These are phyloP conservation scores for Eutypella sp. DNA, from an alignment of 2,329 filamentous ascomycete genomes.

Conservation along the genomic window DNA sequence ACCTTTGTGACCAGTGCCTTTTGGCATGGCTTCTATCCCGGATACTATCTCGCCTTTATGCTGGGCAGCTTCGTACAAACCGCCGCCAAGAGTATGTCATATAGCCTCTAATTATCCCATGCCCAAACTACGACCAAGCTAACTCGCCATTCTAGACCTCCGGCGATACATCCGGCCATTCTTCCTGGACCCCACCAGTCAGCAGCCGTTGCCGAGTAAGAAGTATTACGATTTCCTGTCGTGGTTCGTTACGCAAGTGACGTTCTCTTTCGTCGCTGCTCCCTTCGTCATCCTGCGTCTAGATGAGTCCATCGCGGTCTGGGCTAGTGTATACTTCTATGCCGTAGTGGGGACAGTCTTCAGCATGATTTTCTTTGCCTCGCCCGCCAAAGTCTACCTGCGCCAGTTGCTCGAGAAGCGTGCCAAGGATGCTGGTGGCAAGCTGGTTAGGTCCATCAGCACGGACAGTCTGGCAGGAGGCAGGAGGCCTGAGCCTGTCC, in stretches of 20 bases:
- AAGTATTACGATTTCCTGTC: constrained; percentile 80
- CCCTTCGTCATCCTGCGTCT: constrained; percentile 84
- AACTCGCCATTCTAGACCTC: constrained; percentile 57
- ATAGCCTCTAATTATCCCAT: background rate
- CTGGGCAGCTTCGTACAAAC: constrained; percentile 90
- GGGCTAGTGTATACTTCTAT: constrained; percentile 88
- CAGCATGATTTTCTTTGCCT: constrained; percentile 72
- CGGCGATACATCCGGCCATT: constrained; percentile 87
- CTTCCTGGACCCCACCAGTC: constrained; percentile 76
- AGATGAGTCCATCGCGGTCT: constrained; percentile 64
- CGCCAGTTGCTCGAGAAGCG: constrained; percentile 55
- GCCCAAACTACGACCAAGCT: constrained; percentile 4
- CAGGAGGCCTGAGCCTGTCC: constrained; percentile 49
- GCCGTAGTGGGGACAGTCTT: constrained; percentile 61
- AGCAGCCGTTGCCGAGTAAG: constrained; percentile 64
- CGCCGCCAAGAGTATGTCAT: constrained; percentile 77
- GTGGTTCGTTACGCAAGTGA: constrained; percentile 71
- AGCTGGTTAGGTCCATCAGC: constrained; percentile 46
- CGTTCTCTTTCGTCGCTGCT: constrained; percentile 74
- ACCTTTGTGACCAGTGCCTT: constrained; percentile 93
- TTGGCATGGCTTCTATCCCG: constrained; percentile 97
- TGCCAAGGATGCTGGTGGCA: constrained; percentile 39
- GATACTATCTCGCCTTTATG: constrained; percentile 89
- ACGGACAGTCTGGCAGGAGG: constrained; percentile 50
- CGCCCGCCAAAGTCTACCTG: constrained; percentile 63